A percentile compares a stretch with the other conserved stretches of the same genome.
phyloP scores from a whole-genome alignment of 352 stramenopile species.

The Phytophthora ohioensis region DNA sequence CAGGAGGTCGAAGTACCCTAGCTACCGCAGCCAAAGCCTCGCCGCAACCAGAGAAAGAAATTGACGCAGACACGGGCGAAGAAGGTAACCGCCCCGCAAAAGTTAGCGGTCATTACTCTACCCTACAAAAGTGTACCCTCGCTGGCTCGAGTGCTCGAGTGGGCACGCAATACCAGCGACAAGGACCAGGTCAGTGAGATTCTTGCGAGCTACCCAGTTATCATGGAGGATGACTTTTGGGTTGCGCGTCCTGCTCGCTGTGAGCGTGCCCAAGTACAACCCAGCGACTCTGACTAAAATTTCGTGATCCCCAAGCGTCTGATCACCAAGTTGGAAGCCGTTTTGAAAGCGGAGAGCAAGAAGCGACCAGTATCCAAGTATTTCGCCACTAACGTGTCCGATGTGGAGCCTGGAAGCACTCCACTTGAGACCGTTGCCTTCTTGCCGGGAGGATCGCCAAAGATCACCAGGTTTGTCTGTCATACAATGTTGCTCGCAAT shows the following conservation, averaged over 20 bases:
- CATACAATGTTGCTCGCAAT: neutral
- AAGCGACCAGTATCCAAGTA: conserved; percentile 4
- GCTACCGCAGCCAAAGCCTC: neutral
- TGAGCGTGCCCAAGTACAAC: neutral
- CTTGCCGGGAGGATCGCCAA: neutral
- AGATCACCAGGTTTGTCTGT: conserved; percentile 17
- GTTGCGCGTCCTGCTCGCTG: conserved; percentile 1
- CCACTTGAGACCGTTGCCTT: conserved; percentile 9
- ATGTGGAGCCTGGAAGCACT: conserved; percentile 1
- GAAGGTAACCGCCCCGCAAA: neutral
- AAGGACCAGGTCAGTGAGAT: neutral
- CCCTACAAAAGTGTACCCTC: neutral
- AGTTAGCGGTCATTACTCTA: neutral
- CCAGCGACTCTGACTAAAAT: conserved; percentile 8
- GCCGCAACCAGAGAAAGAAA: neutral
- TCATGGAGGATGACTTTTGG: conserved; percentile 9
- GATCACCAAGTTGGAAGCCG: conserved; percentile 3
- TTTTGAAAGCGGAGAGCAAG: conserved; percentile 1
- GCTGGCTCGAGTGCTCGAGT: neutral
- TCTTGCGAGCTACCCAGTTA: conserved; percentile 3
- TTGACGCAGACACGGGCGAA: neutral
- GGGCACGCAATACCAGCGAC: neutral
- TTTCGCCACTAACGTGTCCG: neutral
- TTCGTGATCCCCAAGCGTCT: conserved; percentile 6
- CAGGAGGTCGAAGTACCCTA: neutral